Evolutionary conservation across 164 flowering plant genomes (phyloP).

Genomic region (Berberis vulgaris): DNA sequence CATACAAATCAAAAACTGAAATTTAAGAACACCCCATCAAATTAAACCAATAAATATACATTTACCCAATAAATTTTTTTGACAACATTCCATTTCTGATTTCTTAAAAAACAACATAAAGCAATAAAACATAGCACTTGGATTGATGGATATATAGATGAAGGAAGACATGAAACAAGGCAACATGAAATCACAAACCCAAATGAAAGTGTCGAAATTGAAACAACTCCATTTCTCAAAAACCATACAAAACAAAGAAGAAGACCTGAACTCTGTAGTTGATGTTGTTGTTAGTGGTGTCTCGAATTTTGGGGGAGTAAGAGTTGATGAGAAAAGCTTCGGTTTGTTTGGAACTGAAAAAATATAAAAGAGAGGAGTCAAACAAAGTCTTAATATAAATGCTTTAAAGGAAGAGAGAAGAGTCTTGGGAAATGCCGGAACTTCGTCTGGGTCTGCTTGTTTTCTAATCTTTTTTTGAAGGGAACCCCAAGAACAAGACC

Average conservation of each 20-base stretch:
- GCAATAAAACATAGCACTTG: not conserved
- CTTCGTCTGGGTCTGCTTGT: slow-evolving; percentile 16
- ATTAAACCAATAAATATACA: not conserved
- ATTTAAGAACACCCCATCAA: slow-evolving; percentile 1
- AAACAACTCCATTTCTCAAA: slow-evolving; percentile 5
- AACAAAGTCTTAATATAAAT: not conserved
- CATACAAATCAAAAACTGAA: not conserved
- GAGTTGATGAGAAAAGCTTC: too few species aligned
- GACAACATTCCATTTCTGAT: slow-evolving; percentile 3
- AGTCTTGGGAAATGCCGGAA: slow-evolving; percentile 13
- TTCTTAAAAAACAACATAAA: not conserved
- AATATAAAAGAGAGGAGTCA: not conserved
- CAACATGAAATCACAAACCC: slow-evolving; percentile 1
- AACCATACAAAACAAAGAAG: not conserved
- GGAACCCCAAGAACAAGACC: slow-evolving; percentile 2
- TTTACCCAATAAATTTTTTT: slow-evolving; percentile 1
- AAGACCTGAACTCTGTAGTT: not conserved
- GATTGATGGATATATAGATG: not conserved
- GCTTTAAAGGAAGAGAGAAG: not conserved
- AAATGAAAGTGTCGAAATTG: slow-evolving; percentile 5
- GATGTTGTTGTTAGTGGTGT: not conserved
- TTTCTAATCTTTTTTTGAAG: not conserved
- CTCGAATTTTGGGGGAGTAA: too few species aligned
- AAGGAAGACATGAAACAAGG: slow-evolving; percentile 1
- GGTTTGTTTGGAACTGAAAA: not conserved